Evolutionary conservation across 2,329 filamentous ascomycete genomes (phyloP), one percentile per base, ranked within the genome.

Genomic region (Pseudogymnoascus sp.): DNA sequence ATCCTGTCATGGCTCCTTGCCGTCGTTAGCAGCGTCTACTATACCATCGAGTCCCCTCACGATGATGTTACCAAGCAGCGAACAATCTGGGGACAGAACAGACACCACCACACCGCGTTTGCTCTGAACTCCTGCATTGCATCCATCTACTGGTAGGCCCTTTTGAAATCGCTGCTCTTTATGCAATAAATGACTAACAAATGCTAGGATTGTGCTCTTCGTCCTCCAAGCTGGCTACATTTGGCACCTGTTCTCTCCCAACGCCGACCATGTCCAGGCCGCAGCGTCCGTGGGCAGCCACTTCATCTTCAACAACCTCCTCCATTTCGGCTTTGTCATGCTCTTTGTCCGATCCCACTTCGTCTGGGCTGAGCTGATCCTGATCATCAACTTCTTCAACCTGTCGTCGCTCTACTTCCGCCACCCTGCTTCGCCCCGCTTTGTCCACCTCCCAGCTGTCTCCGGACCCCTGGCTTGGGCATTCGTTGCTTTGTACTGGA

Each of bases 401-500:
- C 82, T 96, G 60, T 82, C 82, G 7, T 80, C 82, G 36, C 82
- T 92, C 33, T 96, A 96, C 78, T 92, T 93, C 82, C 86, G 88
- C 65, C 87, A 95, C 77, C 81, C 82, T 18, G 82, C 82, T 0
- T 87, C 87, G 61, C 85, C 89, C 3, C 81, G 86, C 64, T 85
- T 89, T 69, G 89, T 96, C 68, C 91, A 96, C 74, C 77, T 86
- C 9, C 85, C 90, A 5, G 86, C 86, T 48, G 85, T 92, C 21
- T 87, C 88, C 13, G 89, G 86, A 0, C 92, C 92, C 5, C 79
- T 96, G 67, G 89, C 88, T 1, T 96, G 90, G 89, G 92, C 88
- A 12, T 89, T 94, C 71, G 86, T 93, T 12, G 88, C 89, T 31
- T 80, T 96, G 60, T 93, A 92, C 79, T 96, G 90, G 90, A 90